A percentile compares a stretch with the other conserved stretches of the same genome.
These are phyloP conservation scores for Lagerstroemia speciosa DNA, from an alignment of 345 rosid genomes.

Conservation along the genomic window DNA sequence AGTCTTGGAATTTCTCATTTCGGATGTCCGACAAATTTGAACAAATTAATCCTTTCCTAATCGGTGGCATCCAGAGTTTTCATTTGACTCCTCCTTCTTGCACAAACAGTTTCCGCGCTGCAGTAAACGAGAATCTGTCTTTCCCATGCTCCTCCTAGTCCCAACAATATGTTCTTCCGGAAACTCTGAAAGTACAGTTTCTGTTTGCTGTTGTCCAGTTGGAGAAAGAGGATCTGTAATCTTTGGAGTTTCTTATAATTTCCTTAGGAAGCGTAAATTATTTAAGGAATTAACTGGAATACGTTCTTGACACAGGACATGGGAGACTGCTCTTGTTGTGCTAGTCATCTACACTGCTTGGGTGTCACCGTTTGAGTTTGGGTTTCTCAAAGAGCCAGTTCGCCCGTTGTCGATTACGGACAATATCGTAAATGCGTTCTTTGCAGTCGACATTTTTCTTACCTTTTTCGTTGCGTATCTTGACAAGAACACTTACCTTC, in stretches of 20 bases:
- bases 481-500: slow-evolving; percentile 56
- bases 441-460: slow-evolving; percentile 65
- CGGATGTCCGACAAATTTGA: neutral
- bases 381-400: slow-evolving; percentile 51
- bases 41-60: slow-evolving; percentile 11
- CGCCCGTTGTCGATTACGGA: slow-evolving; percentile 55
- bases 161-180: neutral
- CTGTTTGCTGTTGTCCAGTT: no score
- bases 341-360: slow-evolving; percentile 84
- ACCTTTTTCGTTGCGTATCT: slow-evolving; percentile 88
- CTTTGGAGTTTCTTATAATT: no score
- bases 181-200: no score
- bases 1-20: neutral
- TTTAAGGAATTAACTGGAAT: neutral
- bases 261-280: neutral
- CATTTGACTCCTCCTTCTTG: slow-evolving; percentile 11
- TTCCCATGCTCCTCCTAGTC: no score
- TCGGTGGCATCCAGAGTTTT: slow-evolving; percentile 13
- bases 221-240: no score
- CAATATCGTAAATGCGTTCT: slow-evolving; percentile 80
- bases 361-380: slow-evolving; percentile 92
- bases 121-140: neutral
- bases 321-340: slow-evolving; percentile 69
- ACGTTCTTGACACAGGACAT: slow-evolving; percentile 37
- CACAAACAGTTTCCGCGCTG: slow-evolving; percentile 1